Evolutionary conservation across 169 alveolate species (phyloP).

Genomic region (Plasmodium malariae): DNA sequence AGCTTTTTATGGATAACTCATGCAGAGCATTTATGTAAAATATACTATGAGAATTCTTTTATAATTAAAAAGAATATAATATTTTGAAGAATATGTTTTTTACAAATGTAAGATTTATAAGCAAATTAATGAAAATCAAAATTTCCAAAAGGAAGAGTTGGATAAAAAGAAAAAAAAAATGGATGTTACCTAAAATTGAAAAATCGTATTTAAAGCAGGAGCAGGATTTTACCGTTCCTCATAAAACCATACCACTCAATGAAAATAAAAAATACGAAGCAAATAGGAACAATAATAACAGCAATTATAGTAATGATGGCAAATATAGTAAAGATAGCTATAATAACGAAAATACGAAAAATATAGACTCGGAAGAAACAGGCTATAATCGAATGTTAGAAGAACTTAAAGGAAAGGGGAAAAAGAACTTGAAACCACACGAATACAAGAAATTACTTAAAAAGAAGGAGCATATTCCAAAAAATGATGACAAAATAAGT

Average conservation of each 20-base stretch:
- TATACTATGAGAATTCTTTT: too few relatives aligned
- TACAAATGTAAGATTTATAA: slow-evolving; percentile 56
- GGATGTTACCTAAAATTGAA: slow-evolving; percentile 72
- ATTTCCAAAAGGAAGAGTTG: slow-evolving; percentile 56
- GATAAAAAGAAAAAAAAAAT: slow-evolving; percentile 72
- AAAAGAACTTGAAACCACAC: slow-evolving; percentile 54
- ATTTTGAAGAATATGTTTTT: slow-evolving; percentile 33
- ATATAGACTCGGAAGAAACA: background rate
- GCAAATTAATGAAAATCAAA: slow-evolving; percentile 57
- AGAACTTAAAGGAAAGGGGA: slow-evolving; percentile 13
- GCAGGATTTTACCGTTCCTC: slow-evolving; percentile 60
- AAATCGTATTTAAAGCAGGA: slow-evolving; percentile 75
- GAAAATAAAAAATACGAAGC: background rate
- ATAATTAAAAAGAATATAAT: too few relatives aligned
- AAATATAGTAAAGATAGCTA: background rate
- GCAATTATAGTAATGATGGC: too few relatives aligned
- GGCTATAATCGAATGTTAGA: slow-evolving; percentile 1
- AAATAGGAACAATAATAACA: background rate
- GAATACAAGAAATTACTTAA: slow-evolving; percentile 67
- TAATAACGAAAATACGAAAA: background rate
- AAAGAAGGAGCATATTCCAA: background rate
- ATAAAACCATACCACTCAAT: slow-evolving; percentile 33
- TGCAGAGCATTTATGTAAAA: too few relatives aligned
- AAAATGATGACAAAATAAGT: slow-evolving; percentile 65
- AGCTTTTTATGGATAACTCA: too few relatives aligned